Base-by-base conservation (phyloP, 768 basidiomycete species). In the Lentinula sp. region DNA sequence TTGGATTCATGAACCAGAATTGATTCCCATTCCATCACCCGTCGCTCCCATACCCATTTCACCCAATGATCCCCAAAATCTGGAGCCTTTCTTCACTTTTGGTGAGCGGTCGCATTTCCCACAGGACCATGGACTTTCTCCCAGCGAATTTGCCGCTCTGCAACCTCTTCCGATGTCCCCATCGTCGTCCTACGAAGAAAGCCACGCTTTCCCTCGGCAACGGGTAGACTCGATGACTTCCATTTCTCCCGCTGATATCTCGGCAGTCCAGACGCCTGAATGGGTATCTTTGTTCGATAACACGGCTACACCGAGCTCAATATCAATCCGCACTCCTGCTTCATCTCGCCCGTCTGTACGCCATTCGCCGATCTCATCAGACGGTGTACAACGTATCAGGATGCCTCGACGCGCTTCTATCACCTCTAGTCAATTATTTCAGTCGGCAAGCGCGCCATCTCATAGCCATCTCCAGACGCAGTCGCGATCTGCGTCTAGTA, bases 381-480 rank as follows among this genome's bases (percentile, higher is more conserved):
- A 77, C 61, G 64, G 67, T 57, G 78, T 73, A 33, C 74, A 74
- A 35, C 74, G 77, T 59, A 74, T 73, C 59, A 76, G 78, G 41
- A 69, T 76, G 54, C 76, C 76, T 57, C 76, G 77, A 62, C 78
- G 79, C 67, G 73, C 80, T 66, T 74, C 81, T 67, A 68, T 75
- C 53, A 70, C 83, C n/a, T 74, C 84, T 35, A 74, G 76, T 16
- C 80, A 82, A 41, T 73, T 86, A 58, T 89, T 91, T 75, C 83
- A 83, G 57, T 86, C 88, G 10, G 81, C 88, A 9, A 89, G 87
- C 64, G 90, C 90, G 0, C 90, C 90, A 18, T 78, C 86, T 56
- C 73, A 77, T 60, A 71, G 76, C 6, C 81, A 85, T 53, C 70
- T 77, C 2, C 78, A 82, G 56, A 72, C 76, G 32, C 74, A 85